phyloP scores from a whole-genome alignment of 345 rosid species.

The Citrus medica region DNA sequence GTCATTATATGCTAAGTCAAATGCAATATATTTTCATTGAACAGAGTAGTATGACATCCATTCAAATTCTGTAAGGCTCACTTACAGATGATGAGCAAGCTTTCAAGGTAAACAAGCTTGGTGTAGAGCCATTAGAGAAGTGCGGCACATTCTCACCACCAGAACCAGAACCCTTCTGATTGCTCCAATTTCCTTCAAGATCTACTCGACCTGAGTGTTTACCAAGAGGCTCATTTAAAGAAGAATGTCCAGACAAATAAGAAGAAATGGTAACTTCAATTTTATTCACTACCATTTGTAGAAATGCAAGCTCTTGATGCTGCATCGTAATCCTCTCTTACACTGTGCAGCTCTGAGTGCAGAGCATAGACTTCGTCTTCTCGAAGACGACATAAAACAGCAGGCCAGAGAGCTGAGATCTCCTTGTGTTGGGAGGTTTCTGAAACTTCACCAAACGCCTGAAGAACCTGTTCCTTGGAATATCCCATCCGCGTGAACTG shows the following conservation, averaged over 20 bases:
- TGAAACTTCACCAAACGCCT: constrained; percentile 57
- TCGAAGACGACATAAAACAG: constrained; percentile 63
- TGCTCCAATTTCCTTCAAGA: constrained; percentile 25
- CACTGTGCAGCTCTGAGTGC: constrained; percentile 25
- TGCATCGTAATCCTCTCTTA: constrained; percentile 14
- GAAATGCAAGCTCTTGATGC: constrained; percentile 12
- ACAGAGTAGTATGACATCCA: background rate
- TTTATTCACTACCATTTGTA: constrained; percentile 16
- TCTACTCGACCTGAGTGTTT: constrained; percentile 48
- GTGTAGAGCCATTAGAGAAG: constrained; percentile 25
- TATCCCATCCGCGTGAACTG: constrained; percentile 62
- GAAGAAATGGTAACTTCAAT: background rate
- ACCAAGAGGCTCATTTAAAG: constrained; percentile 9
- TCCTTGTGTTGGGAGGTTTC: constrained; percentile 51
- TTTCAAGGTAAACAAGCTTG: constrained; percentile 37
- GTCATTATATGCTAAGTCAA: background rate
- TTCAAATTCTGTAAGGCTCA: constrained; percentile 15
- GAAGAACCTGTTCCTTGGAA: constrained; percentile 52
- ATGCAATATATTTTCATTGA: constrained; percentile 7
- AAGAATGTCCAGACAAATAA: constrained; percentile 4
- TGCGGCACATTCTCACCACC: constrained; percentile 27
- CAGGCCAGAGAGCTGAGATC: constrained; percentile 58
- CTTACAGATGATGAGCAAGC: constrained; percentile 74
- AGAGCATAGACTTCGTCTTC: constrained; percentile 58
- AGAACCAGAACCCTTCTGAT: constrained; percentile 27